phyloP scores from a whole-genome alignment of 1,139 yeast species.

The Arxiozyma telluris region DNA sequence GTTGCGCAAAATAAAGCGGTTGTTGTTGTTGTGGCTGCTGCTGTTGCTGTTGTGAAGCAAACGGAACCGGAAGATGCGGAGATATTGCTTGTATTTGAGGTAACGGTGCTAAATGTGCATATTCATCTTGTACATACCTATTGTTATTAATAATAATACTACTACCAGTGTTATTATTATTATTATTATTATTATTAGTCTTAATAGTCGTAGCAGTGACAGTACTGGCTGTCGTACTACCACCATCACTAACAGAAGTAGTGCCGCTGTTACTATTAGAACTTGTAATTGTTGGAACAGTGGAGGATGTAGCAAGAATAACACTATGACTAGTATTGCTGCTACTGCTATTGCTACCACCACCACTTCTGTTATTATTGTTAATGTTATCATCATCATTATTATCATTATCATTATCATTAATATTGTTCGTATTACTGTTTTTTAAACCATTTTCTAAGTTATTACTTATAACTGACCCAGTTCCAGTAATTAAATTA shows the following conservation, averaged over 20 bases:
- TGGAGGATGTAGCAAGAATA: no score
- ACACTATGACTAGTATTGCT: no score
- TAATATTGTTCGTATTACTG: no score
- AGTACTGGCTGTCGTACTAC: no score
- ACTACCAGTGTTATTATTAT: conserved; percentile 7
- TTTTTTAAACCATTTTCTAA: not conserved
- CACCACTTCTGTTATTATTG: no score
- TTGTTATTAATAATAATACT: conserved; percentile 3
- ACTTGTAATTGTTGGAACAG: no score
- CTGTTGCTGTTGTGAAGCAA: not conserved
- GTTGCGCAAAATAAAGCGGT: conserved; percentile 6
- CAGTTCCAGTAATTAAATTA: not conserved
- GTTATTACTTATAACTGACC: not conserved
- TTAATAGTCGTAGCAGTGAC: not conserved
- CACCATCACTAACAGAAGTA: no score
- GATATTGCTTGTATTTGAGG: not conserved
- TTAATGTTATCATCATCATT: conserved; percentile 8
- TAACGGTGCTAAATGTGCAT: conserved; percentile 9
- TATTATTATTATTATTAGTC: not conserved
- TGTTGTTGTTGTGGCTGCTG: not conserved
- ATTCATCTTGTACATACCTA: conserved; percentile 9
- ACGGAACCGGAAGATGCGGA: not conserved
- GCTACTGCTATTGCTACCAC: not conserved
- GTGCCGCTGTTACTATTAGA: no score
- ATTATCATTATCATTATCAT: conserved; percentile 8